These are phyloP conservation scores for Podila minutissima DNA, from an alignment of 192 early-diverging fungal species.

Conservation along the genomic window DNA sequence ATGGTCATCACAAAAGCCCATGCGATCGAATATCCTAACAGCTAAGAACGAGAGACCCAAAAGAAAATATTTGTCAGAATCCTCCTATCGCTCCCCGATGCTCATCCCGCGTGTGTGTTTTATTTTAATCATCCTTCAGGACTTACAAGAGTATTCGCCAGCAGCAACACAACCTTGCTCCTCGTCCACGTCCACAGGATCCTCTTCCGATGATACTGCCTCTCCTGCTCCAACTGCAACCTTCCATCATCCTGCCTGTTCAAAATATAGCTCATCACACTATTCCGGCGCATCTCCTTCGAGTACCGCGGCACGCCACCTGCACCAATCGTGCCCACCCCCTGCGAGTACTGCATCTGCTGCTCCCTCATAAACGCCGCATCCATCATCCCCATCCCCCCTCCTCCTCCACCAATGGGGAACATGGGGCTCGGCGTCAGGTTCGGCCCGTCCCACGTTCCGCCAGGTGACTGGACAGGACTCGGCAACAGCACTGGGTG, in stretches of 20 bases:
- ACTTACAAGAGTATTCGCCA: constrained; percentile 59
- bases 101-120: constrained; percentile 2
- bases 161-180: constrained; percentile 55
- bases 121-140: neutral
- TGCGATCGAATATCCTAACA: constrained; percentile 46
- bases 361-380: constrained; percentile 7
- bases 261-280: neutral
- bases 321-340: too few relatives aligned
- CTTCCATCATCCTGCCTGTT: constrained; percentile 37
- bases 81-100: neutral
- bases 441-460: constrained; percentile 2
- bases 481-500: constrained; percentile 6
- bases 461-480: neutral
- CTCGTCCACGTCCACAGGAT: constrained; percentile 47
- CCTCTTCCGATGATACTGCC: constrained; percentile 5
- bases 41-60: constrained; percentile 11
- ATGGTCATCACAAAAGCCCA: constrained; percentile 31
- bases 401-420: neutral
- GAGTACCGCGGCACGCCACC: too few relatives aligned
- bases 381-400: constrained; percentile 2
- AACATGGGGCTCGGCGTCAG: constrained; percentile 16
- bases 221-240: constrained; percentile 30
- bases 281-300: neutral
- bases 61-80: constrained; percentile 1
- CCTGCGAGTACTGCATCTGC: neutral